Conservation (phyloP, 306 rosid genomes). For the Ceratonia siliqua region DNA sequence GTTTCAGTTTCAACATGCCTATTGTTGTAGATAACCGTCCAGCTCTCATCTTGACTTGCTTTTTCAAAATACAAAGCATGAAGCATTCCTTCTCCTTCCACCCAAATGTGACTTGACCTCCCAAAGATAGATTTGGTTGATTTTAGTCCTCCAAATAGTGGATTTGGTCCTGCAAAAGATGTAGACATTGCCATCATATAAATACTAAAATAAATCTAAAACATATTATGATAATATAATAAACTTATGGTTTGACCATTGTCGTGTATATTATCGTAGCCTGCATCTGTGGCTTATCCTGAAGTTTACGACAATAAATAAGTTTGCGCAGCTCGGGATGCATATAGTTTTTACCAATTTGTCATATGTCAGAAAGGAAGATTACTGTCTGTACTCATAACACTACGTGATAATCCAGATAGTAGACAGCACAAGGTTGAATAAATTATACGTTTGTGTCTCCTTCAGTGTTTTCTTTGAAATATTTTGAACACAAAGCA, state of each 20-base stretch:
- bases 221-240: background rate
- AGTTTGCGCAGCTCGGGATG: no score
- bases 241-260: background rate
- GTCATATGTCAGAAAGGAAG: background rate
- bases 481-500: background rate
- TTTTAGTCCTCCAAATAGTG: constrained; percentile 62
- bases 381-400: background rate
- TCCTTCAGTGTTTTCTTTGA: background rate
- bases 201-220: background rate
- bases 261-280: background rate
- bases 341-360: no score
- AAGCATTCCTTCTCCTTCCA: constrained; percentile 81
- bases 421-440: background rate
- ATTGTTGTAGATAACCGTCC: constrained; percentile 52
- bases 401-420: background rate
- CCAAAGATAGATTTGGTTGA: constrained; percentile 50
- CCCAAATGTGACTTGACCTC: constrained; percentile 52
- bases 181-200: background rate
- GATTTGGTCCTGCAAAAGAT: constrained; percentile 52
- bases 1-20: constrained; percentile 52
- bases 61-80: constrained; percentile 57
- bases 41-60: constrained; percentile 13
- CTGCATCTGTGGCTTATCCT: background rate
- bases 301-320: background rate
- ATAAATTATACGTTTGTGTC: background rate